Percentiles rank a stretch among this genome's conserved stretches.
phyloP scores from a whole-genome alignment of 352 stramenopile genomes.

The Pythium scleroteichum region DNA sequence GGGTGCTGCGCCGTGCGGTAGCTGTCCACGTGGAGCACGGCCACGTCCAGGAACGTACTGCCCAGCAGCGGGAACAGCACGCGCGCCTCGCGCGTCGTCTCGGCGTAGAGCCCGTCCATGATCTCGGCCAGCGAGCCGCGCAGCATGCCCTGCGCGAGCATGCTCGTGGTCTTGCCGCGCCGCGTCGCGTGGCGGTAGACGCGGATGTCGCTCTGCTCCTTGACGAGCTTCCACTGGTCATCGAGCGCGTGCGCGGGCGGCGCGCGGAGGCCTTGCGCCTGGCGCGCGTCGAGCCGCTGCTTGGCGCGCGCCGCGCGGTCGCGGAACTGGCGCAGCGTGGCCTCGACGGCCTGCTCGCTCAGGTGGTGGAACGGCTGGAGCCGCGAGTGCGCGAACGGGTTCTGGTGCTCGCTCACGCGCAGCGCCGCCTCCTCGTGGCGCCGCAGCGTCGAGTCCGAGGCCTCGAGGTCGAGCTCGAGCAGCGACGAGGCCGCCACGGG shows the following conservation, averaged over 20 bases:
- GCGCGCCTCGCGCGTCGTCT: slow-evolving; percentile 63
- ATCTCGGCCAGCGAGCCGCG: slow-evolving; percentile 65
- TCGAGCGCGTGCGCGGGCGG: neutral
- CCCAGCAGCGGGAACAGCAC: slow-evolving; percentile 68
- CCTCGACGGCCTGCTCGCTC: slow-evolving; percentile 24
- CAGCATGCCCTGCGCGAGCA: slow-evolving; percentile 63
- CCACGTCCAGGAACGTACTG: slow-evolving; percentile 49
- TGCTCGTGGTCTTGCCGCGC: slow-evolving; percentile 43
- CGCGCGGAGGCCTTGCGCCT: neutral
- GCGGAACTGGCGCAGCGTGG: slow-evolving; percentile 13
- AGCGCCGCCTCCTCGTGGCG: slow-evolving; percentile 25
- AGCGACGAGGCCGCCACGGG: slow-evolving; percentile 8
- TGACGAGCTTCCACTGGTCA: slow-evolving; percentile 66
- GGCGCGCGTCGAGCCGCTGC: slow-evolving; percentile 3
- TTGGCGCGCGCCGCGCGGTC: slow-evolving; percentile 1
- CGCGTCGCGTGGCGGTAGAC: slow-evolving; percentile 54
- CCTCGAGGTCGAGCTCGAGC: slow-evolving; percentile 27
- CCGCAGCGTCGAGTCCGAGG: slow-evolving; percentile 17
- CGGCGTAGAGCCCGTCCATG: slow-evolving; percentile 79
- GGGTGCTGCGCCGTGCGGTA: slow-evolving; percentile 54
- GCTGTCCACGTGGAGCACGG: slow-evolving; percentile 72
- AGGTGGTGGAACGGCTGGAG: slow-evolving; percentile 30
- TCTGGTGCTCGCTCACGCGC: slow-evolving; percentile 28
- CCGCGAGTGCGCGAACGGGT: slow-evolving; percentile 27
- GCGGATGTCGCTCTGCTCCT: slow-evolving; percentile 58